Evolutionary conservation across 208 protist genomes (phyloP).

Genomic region (Leishmania braziliensis): DNA sequence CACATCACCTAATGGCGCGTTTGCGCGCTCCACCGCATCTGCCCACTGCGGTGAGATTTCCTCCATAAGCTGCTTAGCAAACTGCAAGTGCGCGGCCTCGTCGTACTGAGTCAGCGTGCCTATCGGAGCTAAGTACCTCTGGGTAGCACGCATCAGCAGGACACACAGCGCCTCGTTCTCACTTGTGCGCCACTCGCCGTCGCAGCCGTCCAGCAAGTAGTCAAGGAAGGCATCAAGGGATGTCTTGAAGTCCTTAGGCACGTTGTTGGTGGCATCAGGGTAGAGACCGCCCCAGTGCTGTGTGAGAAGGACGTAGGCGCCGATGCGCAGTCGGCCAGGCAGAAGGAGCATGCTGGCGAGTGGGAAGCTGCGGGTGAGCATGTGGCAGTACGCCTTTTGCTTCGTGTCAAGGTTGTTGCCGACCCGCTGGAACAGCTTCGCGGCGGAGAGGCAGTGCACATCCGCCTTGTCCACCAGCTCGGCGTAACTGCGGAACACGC

Average conservation of each 20-base stretch:
- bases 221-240: constrained; percentile 24
- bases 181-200: constrained; percentile 3
- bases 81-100: constrained; percentile 14
- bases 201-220: constrained; percentile 30
- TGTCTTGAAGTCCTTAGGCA: constrained; percentile 24
- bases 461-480: constrained; percentile 17
- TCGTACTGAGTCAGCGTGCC: constrained; percentile 20
- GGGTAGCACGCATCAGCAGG: constrained; percentile 16
- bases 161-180: constrained; percentile 10
- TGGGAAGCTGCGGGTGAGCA: constrained; percentile 53
- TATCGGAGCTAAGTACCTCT: constrained; percentile 23
- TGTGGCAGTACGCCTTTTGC: constrained; percentile 41
- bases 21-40: constrained; percentile 14
- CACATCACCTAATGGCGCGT: constrained; percentile 8
- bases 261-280: constrained; percentile 1
- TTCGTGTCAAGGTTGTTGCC: constrained; percentile 22
- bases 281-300: constrained; percentile 33
- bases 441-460: background rate
- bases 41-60: constrained; percentile 22
- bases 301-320: constrained; percentile 30
- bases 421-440: constrained; percentile 27
- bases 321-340: constrained; percentile 47
- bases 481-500: constrained; percentile 41
- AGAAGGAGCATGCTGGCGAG: constrained; percentile 40
- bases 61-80: constrained; percentile 19